These are phyloP conservation scores for Musa schizocarpa DNA, from an alignment of 176 grass and related monocot genomes.

Conservation along the genomic window DNA sequence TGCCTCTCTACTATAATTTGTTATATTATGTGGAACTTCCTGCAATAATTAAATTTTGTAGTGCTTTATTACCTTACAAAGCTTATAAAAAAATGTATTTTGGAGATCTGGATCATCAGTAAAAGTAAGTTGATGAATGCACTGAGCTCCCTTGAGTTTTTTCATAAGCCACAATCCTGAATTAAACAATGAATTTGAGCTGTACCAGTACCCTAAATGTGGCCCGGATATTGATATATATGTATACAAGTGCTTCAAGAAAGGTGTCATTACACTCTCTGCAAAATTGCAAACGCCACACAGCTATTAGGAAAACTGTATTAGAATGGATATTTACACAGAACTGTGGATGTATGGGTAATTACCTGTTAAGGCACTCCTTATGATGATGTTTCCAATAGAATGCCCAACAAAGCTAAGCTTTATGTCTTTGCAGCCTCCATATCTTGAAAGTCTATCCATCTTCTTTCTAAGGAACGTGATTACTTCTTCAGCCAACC, in stretches of 20 bases:
- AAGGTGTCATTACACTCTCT: constrained; percentile 56
- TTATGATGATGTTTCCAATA: constrained; percentile 89
- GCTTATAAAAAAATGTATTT: constrained; percentile 75
- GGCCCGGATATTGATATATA: constrained; percentile 92
- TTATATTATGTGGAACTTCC: not conserved
- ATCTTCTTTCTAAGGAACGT: constrained; percentile 50
- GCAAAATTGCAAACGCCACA: constrained; percentile 21
- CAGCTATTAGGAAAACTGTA: not conserved
- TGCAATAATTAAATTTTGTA: not conserved
- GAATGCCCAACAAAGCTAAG: constrained; percentile 92
- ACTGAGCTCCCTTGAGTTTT: constrained; percentile 68
- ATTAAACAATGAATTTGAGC: constrained; percentile 83
- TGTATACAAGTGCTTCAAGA: constrained; percentile 62
- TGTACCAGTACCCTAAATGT: constrained; percentile 89
- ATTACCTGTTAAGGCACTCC: constrained; percentile 68
- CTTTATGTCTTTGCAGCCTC: constrained; percentile 65
- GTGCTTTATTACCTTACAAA: constrained; percentile 55
- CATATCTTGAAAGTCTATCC: constrained; percentile 55
- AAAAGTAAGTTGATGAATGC: constrained; percentile 92
- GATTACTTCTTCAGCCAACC: constrained; percentile 67
- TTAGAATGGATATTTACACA: not conserved
- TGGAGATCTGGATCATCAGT: constrained; percentile 64
- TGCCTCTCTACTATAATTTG: no score
- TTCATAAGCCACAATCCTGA: constrained; percentile 93
- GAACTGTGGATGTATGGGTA: constrained; percentile 1